Conservation (phyloP, 2,329 filamentous ascomycete genomes). For the Xylariaceae sp. region DNA sequence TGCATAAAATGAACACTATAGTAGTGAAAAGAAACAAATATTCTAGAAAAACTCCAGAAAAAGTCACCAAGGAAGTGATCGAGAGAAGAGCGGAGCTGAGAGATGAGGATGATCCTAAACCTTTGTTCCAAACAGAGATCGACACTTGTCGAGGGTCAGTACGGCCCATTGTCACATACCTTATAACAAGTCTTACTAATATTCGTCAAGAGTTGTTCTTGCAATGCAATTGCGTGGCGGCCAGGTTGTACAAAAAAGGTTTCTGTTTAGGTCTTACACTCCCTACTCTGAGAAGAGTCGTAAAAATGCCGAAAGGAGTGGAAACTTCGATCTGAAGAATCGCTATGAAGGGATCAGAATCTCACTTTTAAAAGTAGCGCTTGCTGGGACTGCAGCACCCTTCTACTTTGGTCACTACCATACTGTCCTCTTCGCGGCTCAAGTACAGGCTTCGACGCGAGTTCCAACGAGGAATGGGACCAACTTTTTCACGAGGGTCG, state of each 20-base stretch:
- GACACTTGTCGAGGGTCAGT: conserved; percentile 27
- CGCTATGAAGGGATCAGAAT: not conserved
- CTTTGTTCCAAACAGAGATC: conserved; percentile 18
- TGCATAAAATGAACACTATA: conserved; percentile 19
- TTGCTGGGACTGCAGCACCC: conserved; percentile 25
- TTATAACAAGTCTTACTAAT: not conserved
- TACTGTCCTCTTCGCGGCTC: not conserved
- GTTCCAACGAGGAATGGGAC: not conserved
- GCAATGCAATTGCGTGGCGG: not conserved
- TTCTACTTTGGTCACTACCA: conserved; percentile 21
- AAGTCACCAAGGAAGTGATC: conserved; percentile 21
- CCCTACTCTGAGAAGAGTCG: conserved; percentile 3
- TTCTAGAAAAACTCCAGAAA: conserved; percentile 4
- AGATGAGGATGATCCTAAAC: not conserved
- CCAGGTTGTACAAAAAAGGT: not conserved
- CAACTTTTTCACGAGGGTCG: not conserved
- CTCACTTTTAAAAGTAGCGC: conserved; percentile 19
- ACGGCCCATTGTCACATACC: not conserved
- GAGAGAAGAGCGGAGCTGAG: conserved; percentile 10
- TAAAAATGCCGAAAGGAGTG: not conserved
- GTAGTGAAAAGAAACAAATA: conserved; percentile 17
- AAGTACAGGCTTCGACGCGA: not conserved
- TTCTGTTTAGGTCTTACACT: conserved; percentile 18
- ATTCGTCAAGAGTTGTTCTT: conserved; percentile 1
- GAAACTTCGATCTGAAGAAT: not conserved